Conservation (phyloP, 2,329 filamentous ascomycete genomes). For the Meredithiella fracta region DNA sequence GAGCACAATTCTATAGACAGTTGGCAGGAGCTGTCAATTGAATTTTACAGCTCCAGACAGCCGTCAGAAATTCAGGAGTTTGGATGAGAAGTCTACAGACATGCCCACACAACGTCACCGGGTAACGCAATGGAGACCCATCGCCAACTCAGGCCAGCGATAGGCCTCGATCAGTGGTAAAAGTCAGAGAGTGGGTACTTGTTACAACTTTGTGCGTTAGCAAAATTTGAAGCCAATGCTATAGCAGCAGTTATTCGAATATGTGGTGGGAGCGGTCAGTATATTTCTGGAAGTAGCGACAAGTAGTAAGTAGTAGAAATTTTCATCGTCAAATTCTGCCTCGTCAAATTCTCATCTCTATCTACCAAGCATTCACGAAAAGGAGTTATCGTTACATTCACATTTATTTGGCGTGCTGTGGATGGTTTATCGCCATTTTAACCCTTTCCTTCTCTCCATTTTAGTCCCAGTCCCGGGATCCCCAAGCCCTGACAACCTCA, state of each 20-base stretch:
- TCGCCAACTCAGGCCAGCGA: too few relatives aligned
- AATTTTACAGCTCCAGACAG: too few relatives aligned
- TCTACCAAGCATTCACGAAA: neutral
- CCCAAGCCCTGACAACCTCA: neutral
- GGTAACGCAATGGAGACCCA: too few relatives aligned
- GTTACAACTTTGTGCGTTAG: neutral
- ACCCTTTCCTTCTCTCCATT: conserved; percentile 4
- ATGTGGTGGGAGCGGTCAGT: neutral
- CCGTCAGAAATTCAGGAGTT: too few relatives aligned
- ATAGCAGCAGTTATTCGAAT: neutral
- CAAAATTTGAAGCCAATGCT: neutral
- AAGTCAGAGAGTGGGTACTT: neutral
- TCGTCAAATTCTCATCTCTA: neutral
- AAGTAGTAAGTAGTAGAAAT: too few relatives aligned
- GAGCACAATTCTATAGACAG: too few relatives aligned
- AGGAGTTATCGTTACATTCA: neutral
- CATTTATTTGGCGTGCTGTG: neutral
- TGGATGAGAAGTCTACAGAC: too few relatives aligned
- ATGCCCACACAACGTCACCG: too few relatives aligned
- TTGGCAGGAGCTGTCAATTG: too few relatives aligned
- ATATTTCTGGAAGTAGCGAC: too few relatives aligned
- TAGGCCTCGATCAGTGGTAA: too few relatives aligned
- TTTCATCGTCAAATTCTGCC: too few relatives aligned
- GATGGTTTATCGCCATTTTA: neutral
- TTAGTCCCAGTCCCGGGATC: neutral